A percentile compares a stretch with the other conserved stretches of the same genome.
phyloP scores from a whole-genome alignment of 805 yeast species.

The Wickerhamomyces subpelliculosus region DNA sequence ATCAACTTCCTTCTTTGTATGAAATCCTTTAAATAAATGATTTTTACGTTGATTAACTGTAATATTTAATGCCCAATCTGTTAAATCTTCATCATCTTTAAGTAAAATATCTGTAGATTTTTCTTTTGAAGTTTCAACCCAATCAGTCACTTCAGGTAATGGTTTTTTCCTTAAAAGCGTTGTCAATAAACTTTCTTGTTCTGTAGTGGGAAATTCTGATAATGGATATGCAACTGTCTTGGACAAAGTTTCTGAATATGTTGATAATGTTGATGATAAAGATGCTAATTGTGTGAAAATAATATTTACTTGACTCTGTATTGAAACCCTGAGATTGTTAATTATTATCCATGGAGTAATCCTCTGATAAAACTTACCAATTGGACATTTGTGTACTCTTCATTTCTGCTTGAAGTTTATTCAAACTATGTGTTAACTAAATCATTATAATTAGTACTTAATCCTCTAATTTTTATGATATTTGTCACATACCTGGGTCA shows the following conservation, averaged over 20 bases:
- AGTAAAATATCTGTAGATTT: conserved; percentile 13
- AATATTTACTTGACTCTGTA: conserved; percentile 81
- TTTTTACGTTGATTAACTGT: conserved; percentile 47
- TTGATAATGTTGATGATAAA: conserved; percentile 61
- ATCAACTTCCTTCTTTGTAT: conserved; percentile 43
- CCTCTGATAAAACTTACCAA: conserved; percentile 30
- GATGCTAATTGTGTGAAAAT: conserved; percentile 77
- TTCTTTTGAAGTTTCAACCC: conserved; percentile 53
- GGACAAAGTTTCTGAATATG: conserved; percentile 50
- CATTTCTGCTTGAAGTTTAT: conserved; percentile 48
- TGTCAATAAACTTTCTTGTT: conserved; percentile 75
- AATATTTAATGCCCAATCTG: conserved; percentile 60
- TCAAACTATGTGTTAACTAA: conserved; percentile 49
- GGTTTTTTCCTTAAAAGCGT: conserved; percentile 83
- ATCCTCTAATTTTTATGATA: conserved; percentile 4
- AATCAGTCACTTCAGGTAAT: conserved; percentile 82
- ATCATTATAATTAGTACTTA: conserved; percentile 15
- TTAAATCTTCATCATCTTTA: conserved; percentile 54
- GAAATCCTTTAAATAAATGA: conserved; percentile 56
- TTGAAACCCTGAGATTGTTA: conserved; percentile 47
- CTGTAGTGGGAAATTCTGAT: conserved; percentile 76
- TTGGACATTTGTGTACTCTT: conserved; percentile 38
- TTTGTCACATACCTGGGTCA: conserved; percentile 38
- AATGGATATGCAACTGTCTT: conserved; percentile 78
- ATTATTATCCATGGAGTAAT: conserved; percentile 22